Conservation (phyloP, 2,329 filamentous ascomycete species). For the Sclerotinia glacialis region DNA sequence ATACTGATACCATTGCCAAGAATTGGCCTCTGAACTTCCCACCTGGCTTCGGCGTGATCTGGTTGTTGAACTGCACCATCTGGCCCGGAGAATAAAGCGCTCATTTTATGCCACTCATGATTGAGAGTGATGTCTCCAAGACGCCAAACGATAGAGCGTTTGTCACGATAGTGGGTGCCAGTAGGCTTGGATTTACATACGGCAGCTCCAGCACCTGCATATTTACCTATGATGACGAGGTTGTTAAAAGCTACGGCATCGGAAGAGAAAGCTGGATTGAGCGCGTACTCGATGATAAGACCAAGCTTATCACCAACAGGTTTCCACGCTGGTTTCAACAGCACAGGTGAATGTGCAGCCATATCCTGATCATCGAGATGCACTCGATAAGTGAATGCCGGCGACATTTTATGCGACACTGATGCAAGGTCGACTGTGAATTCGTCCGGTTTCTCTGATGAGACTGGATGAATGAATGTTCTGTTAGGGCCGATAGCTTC, state of each 20-base stretch:
- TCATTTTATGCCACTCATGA: slow-evolving; percentile 66
- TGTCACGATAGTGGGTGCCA: slow-evolving; percentile 76
- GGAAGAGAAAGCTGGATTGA: slow-evolving; percentile 61
- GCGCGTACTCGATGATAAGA: slow-evolving; percentile 76
- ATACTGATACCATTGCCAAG: slow-evolving; percentile 66
- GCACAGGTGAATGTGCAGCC: slow-evolving; percentile 56
- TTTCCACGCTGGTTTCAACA: slow-evolving; percentile 70
- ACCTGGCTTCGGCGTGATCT: slow-evolving; percentile 77
- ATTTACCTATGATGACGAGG: slow-evolving; percentile 67
- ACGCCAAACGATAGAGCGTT: slow-evolving; percentile 76
- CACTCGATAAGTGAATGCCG: slow-evolving; percentile 91
- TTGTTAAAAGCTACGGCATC: slow-evolving; percentile 65
- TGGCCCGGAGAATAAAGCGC: slow-evolving; percentile 74
- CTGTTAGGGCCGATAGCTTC: slow-evolving; percentile 94
- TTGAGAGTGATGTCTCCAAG: slow-evolving; percentile 67
- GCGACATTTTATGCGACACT: slow-evolving; percentile 67
- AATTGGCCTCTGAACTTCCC: slow-evolving; percentile 58
- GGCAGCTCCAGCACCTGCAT: slow-evolving; percentile 64
- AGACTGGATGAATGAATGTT: slow-evolving; percentile 74
- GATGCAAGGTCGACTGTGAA: slow-evolving; percentile 71
- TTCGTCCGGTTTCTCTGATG: slow-evolving; percentile 66
- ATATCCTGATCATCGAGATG: slow-evolving; percentile 62
- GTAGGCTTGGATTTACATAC: slow-evolving; percentile 74
- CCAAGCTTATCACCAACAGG: slow-evolving; percentile 81
- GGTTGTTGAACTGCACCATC: slow-evolving; percentile 68